Conservation (phyloP, 2,329 filamentous ascomycete genomes). For the Venturia carpophila region DNA sequence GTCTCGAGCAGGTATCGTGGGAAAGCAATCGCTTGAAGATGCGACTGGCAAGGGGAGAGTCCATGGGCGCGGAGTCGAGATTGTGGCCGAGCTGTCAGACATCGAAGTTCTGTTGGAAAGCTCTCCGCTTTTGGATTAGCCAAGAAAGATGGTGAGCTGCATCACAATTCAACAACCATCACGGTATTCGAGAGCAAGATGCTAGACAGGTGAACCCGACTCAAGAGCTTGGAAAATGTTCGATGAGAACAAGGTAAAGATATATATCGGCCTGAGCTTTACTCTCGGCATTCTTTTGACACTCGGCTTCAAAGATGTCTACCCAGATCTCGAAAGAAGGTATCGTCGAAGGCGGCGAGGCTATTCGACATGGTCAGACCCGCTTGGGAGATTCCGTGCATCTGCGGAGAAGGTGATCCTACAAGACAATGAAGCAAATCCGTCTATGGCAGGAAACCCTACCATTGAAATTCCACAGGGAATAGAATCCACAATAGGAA, state of each 20-base stretch:
- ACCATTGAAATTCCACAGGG: conserved; percentile 50
- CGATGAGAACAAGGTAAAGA: conserved; percentile 33
- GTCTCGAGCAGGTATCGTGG: conserved; percentile 57
- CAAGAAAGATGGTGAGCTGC: not conserved
- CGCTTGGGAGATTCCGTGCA: not conserved
- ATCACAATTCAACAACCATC: not conserved
- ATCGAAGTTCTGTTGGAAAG: conserved; percentile 1
- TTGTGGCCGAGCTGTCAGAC: conserved; percentile 17
- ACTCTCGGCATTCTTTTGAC: conserved; percentile 68
- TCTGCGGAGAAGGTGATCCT: conserved; percentile 2
- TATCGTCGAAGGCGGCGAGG: conserved; percentile 40
- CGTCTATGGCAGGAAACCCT: not conserved
- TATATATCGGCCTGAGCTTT: conserved; percentile 65
- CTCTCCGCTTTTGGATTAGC: conserved; percentile 2
- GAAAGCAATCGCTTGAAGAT: conserved; percentile 81
- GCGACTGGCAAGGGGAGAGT: conserved; percentile 68
- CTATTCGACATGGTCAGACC: conserved; percentile 17
- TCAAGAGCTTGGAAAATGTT: conserved; percentile 25
- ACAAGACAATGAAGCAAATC: conserved; percentile 14
- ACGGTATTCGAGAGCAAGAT: not conserved
- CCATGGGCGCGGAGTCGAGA: conserved; percentile 48
- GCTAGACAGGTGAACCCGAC: not conserved
- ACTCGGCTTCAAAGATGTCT: conserved; percentile 70
- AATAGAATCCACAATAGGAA: conserved; percentile 85
- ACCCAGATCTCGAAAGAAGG: conserved; percentile 62